Conservation (phyloP, 2,329 filamentous ascomycete species). For the Trichoderma sp. region DNA sequence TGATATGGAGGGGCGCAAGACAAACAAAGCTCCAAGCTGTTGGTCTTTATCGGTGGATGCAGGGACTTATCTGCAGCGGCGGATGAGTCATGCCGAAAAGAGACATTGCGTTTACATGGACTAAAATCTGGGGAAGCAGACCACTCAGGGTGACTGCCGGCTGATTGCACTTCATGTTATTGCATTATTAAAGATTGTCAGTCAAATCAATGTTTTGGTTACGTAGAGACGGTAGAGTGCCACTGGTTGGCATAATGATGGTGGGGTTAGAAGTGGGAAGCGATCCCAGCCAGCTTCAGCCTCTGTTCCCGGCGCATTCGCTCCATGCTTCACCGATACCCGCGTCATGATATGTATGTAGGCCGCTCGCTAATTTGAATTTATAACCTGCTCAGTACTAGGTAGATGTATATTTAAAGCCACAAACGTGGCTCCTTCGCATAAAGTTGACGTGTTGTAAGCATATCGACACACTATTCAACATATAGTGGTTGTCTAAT, state of each 20-base stretch:
- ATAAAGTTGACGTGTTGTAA: neutral
- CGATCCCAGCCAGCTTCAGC: neutral
- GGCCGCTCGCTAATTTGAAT: neutral
- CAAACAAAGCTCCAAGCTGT: neutral
- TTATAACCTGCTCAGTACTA: neutral
- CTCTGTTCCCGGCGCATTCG: neutral
- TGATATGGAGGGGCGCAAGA: neutral
- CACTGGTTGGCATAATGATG: neutral
- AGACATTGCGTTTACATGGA: neutral
- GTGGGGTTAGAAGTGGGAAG: neutral
- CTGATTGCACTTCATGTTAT: neutral
- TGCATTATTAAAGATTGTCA: neutral
- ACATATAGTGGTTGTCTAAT: neutral
- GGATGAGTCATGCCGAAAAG: slow-evolving; percentile 22
- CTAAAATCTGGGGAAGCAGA: neutral
- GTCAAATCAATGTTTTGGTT: neutral
- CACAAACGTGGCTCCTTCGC: neutral
- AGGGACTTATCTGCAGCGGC: neutral
- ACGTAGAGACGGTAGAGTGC: neutral
- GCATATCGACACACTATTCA: neutral
- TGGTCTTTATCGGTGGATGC: neutral
- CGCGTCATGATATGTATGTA: neutral
- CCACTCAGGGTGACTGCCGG: neutral
- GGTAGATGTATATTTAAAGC: neutral
- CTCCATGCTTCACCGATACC: neutral